Evolutionary conservation across 2,329 filamentous ascomycete species (phyloP).

Genomic region (Penicillium decumbens): DNA sequence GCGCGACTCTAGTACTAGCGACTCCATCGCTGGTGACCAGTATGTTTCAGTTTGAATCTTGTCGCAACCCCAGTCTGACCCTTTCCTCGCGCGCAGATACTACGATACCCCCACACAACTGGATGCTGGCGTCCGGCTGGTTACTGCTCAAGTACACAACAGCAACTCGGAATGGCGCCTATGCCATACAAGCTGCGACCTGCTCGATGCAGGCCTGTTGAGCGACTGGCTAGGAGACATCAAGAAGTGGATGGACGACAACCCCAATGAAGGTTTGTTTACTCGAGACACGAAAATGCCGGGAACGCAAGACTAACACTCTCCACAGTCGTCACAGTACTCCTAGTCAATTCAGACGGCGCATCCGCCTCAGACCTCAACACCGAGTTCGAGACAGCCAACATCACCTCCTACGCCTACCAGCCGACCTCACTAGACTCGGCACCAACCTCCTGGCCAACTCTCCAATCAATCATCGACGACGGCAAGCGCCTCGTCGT

Average conservation of each 20-base stretch:
- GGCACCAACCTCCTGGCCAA: slow-evolving; percentile 59
- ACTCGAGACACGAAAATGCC: too few relatives aligned
- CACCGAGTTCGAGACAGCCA: slow-evolving; percentile 52
- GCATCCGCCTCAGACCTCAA: slow-evolving; percentile 54
- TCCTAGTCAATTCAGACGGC: slow-evolving; percentile 67
- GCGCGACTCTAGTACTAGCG: slow-evolving; percentile 57
- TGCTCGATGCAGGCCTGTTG: slow-evolving; percentile 66
- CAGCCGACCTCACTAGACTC: slow-evolving; percentile 46
- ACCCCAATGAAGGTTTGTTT: slow-evolving; percentile 57
- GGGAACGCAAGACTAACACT: not conserved
- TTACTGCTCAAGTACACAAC: slow-evolving; percentile 68
- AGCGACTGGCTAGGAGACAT: slow-evolving; percentile 60
- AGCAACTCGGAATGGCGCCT: slow-evolving; percentile 57
- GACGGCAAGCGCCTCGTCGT: slow-evolving; percentile 61
- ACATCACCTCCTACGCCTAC: slow-evolving; percentile 60
- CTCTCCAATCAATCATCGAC: slow-evolving; percentile 64
- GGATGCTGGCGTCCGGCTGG: slow-evolving; percentile 64
- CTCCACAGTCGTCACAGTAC: slow-evolving; percentile 60
- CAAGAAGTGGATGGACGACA: slow-evolving; percentile 63
- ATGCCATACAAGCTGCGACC: slow-evolving; percentile 64
- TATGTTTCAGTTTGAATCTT: slow-evolving; percentile 35
- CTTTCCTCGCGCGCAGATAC: slow-evolving; percentile 28
- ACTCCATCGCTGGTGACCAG: slow-evolving; percentile 66
- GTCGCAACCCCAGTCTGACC: slow-evolving; percentile 1
- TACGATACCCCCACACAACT: slow-evolving; percentile 68